A percentile compares a stretch with the other conserved stretches of the same genome.
Conservation (phyloP, 1,139 yeast genomes). For the Yamadazyma kanchanaburiensis region DNA sequence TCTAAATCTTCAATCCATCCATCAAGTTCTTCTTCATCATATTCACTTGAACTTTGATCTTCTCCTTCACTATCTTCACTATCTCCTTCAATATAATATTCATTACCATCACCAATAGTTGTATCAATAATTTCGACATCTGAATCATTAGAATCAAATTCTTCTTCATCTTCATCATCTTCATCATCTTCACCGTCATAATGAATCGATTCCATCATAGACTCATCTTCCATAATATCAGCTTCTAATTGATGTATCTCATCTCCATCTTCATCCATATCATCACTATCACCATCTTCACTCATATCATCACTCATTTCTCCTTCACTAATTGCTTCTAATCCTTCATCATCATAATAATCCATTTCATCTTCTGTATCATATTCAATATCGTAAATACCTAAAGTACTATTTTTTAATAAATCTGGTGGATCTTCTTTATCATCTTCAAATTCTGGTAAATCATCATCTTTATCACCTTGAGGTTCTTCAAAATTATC, state of each 20-base stretch:
- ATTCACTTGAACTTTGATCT: conserved; percentile 29
- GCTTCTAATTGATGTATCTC: conserved; percentile 14
- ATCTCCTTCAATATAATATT: conserved; percentile 28
- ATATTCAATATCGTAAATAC: conserved; percentile 87
- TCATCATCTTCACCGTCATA: conserved; percentile 12
- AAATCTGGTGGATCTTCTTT: conserved; percentile 81
- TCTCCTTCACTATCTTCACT: conserved; percentile 22
- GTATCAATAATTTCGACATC: conserved; percentile 45
- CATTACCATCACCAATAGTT: conserved; percentile 22
- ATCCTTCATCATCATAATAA: conserved; percentile 30
- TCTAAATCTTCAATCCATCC: conserved; percentile 45
- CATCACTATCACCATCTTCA: conserved; percentile 11
- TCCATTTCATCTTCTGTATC: conserved; percentile 52
- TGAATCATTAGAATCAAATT: conserved; percentile 16
- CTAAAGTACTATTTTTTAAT: conserved; percentile 82
- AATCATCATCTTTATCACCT: conserved; percentile 32
- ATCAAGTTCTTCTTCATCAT: conserved; percentile 41
- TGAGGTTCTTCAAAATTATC: conserved; percentile 50
- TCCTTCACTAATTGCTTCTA: conserved; percentile 26
- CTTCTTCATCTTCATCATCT: conserved; percentile 9
- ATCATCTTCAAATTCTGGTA: conserved; percentile 47
- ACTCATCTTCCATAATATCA: conserved; percentile 13
- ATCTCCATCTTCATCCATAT: conserved; percentile 13
- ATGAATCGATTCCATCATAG: conserved; percentile 12
- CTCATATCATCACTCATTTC: conserved; percentile 13